A percentile compares a stretch with the other conserved stretches of the same genome.
Evolutionary conservation across 2,329 filamentous ascomycete genomes (phyloP).

Genomic region (Fusarium sp.): DNA sequence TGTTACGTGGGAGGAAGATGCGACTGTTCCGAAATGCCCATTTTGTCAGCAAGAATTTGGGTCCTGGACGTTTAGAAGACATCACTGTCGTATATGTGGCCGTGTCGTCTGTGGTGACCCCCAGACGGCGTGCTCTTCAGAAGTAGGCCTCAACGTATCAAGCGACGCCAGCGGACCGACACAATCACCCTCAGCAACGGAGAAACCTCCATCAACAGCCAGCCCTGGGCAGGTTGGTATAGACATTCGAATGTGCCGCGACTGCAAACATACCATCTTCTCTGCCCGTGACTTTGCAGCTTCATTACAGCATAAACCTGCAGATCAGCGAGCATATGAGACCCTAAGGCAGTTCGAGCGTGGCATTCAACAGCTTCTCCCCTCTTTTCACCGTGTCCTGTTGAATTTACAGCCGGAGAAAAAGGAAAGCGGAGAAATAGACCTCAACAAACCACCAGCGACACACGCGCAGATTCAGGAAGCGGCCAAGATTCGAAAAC

Average conservation of each 20-base stretch:
- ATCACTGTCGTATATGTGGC: conserved; percentile 95
- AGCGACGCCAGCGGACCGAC: conserved; percentile 54
- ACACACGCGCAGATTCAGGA: conserved; percentile 80
- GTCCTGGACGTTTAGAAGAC: conserved; percentile 90
- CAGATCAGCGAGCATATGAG: conserved; percentile 84
- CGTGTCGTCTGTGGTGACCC: conserved; percentile 92
- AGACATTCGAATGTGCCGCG: conserved; percentile 91
- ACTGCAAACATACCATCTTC: conserved; percentile 77
- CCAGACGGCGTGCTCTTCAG: conserved; percentile 84
- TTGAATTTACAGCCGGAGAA: conserved; percentile 73
- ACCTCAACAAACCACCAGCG: conserved; percentile 60
- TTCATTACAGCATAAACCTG: conserved; percentile 75
- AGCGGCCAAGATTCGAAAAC: conserved; percentile 88
- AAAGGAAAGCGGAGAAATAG: conserved; percentile 55
- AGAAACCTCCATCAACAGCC: conserved; percentile 54
- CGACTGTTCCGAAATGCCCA: conserved; percentile 82
- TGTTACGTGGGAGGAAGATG: conserved; percentile 95
- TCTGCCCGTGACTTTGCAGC: conserved; percentile 81
- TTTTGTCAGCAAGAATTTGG: conserved; percentile 98
- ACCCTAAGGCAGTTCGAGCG: conserved; percentile 89
- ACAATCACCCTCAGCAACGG: conserved; percentile 54
- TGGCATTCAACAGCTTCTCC: conserved; percentile 84
- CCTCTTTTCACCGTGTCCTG: conserved; percentile 85
- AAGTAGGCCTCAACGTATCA: conserved; percentile 84
- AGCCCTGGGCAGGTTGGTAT: conserved; percentile 71